These are phyloP conservation scores for Yarrowia deformans DNA, from an alignment of 805 yeast genomes.

Conservation along the genomic window DNA sequence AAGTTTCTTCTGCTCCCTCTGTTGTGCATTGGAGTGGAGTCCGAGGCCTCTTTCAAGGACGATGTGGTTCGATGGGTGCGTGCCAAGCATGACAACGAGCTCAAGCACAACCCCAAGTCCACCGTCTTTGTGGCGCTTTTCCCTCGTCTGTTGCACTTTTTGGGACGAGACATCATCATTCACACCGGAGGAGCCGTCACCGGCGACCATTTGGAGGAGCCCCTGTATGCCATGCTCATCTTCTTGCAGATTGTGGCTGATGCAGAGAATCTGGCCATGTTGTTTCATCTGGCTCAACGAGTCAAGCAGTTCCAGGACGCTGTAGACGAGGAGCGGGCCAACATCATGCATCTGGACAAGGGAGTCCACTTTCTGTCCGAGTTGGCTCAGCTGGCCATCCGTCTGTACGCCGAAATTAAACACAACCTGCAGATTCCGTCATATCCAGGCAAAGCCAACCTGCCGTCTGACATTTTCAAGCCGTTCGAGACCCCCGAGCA, in stretches of 20 bases:
- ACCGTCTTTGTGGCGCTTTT: conserved; percentile 70
- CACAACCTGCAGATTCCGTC: conserved; percentile 71
- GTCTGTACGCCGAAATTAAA: conserved; percentile 62
- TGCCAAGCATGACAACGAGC: conserved; percentile 56
- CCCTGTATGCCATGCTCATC: conserved; percentile 65
- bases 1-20: conserved; percentile 71
- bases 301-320: conserved; percentile 79
- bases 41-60: conserved; percentile 58
- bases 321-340: conserved; percentile 41
- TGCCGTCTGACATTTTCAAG: conserved; percentile 74
- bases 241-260: conserved; percentile 67
- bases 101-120: conserved; percentile 51
- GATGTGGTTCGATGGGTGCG: conserved; percentile 74
- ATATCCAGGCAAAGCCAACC: conserved; percentile 79
- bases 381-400: conserved; percentile 69
- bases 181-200: conserved; percentile 41
- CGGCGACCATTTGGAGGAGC: conserved; percentile 51
- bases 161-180: conserved; percentile 72
- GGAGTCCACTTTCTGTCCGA: conserved; percentile 69
- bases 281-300: conserved; percentile 78
- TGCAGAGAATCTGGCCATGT: conserved; percentile 70
- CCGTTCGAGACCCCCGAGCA: conserved; percentile 64
- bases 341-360: conserved; percentile 51
- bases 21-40: conserved; percentile 75
- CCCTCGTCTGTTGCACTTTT: conserved; percentile 69